phyloP scores from a whole-genome alignment of 1,139 yeast species.

The Nadsonia commutata region DNA sequence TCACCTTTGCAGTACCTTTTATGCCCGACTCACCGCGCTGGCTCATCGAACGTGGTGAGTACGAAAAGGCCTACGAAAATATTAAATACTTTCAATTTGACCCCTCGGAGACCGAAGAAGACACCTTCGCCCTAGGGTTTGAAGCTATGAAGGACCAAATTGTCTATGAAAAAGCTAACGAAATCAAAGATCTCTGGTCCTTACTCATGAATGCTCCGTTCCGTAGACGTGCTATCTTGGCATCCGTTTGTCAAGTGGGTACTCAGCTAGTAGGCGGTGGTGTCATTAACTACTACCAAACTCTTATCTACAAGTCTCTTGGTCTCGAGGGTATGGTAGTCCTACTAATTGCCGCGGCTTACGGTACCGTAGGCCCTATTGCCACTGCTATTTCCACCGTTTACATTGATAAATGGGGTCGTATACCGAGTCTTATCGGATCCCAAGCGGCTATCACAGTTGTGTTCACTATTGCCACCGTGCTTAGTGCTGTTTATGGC shows the following conservation, averaged over 20 bases:
- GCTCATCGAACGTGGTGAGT: slow-evolving; percentile 36
- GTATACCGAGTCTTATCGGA: slow-evolving; percentile 10
- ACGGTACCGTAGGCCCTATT: slow-evolving; percentile 4
- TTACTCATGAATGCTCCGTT: not conserved
- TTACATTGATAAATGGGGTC: slow-evolving; percentile 9
- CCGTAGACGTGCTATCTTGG: slow-evolving; percentile 2
- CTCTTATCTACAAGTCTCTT: slow-evolving; percentile 4
- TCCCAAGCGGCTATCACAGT: slow-evolving; percentile 28
- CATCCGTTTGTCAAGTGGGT: slow-evolving; percentile 4
- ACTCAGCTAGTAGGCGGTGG: slow-evolving; percentile 4
- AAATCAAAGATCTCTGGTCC: not conserved
- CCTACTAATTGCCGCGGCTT: slow-evolving; percentile 4
- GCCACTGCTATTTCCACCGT: slow-evolving; percentile 3
- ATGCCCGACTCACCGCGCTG: slow-evolving; percentile 75
- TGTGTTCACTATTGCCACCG: slow-evolving; percentile 19
- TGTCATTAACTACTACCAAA: slow-evolving; percentile 4
- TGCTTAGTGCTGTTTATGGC: slow-evolving; percentile 12
- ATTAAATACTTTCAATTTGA: slow-evolving; percentile 45
- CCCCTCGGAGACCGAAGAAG: slow-evolving; percentile 45
- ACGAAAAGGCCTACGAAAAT: slow-evolving; percentile 45
- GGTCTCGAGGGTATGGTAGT: slow-evolving; percentile 2
- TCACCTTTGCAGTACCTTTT: slow-evolving; percentile 39
- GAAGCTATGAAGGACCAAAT: slow-evolving; percentile 51
- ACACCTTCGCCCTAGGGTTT: slow-evolving; percentile 43
- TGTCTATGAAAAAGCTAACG: slow-evolving; percentile 15